These are phyloP conservation scores for Neurospora crassa DNA, from an alignment of 2,329 filamentous ascomycete species.

Conservation along the genomic window DNA sequence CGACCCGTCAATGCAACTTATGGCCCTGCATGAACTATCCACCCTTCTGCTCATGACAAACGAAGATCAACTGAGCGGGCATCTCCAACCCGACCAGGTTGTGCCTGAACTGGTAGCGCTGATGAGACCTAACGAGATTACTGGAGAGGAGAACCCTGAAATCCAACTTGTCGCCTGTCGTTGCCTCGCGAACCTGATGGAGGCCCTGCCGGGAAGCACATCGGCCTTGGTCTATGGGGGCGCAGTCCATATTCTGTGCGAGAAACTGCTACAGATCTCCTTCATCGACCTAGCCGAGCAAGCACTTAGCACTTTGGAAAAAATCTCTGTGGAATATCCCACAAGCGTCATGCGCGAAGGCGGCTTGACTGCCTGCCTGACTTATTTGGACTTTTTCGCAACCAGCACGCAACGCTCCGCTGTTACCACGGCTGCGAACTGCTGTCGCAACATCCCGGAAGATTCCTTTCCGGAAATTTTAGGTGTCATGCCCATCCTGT, in stretches of 20 bases:
- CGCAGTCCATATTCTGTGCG: slow-evolving; percentile 86
- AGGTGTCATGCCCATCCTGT: slow-evolving; percentile 92
- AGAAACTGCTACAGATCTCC: slow-evolving; percentile 89
- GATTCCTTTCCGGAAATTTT: slow-evolving; percentile 86
- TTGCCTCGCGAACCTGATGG: slow-evolving; percentile 95
- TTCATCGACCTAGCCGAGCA: slow-evolving; percentile 98
- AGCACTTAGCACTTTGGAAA: slow-evolving; percentile 89
- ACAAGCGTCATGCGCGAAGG: slow-evolving; percentile 92
- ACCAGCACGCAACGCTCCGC: slow-evolving; percentile 95
- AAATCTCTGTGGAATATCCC: slow-evolving; percentile 94
- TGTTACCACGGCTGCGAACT: slow-evolving; percentile 95
- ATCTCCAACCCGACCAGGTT: slow-evolving; percentile 89
- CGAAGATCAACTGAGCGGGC: slow-evolving; percentile 89
- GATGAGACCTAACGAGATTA: slow-evolving; percentile 83
- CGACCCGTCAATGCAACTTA: slow-evolving; percentile 77
- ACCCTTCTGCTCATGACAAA: slow-evolving; percentile 91
- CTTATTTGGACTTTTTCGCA: slow-evolving; percentile 93
- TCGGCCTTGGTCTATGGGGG: slow-evolving; percentile 97
- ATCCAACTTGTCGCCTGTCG: slow-evolving; percentile 96
- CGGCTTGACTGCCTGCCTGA: slow-evolving; percentile 88
- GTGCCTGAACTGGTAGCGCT: slow-evolving; percentile 87
- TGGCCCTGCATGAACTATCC: slow-evolving; percentile 86
- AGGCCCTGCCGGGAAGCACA: slow-evolving; percentile 84
- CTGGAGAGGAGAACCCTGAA: slow-evolving; percentile 81
- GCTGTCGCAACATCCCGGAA: slow-evolving; percentile 90